phyloP scores from a whole-genome alignment of 2,329 filamentous ascomycete genomes.

The Cladosporium sp. region DNA sequence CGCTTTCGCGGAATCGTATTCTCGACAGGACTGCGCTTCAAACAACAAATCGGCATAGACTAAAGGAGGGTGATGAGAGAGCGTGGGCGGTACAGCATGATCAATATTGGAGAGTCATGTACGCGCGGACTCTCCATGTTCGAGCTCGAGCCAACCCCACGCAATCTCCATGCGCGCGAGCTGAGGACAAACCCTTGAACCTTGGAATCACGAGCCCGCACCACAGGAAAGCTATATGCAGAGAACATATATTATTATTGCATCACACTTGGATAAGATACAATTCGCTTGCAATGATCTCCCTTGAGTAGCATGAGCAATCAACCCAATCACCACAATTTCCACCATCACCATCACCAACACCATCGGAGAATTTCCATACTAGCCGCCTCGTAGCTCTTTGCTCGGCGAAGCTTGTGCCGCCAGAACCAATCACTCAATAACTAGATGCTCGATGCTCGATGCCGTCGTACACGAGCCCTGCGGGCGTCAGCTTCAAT shows the following conservation, averaged over 20 bases:
- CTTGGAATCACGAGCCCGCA: no score
- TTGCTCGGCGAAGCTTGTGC: background rate
- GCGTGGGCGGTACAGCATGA: background rate
- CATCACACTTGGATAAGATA: background rate
- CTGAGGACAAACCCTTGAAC: background rate
- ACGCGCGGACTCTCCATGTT: background rate
- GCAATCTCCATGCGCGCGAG: background rate
- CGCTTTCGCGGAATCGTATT: background rate
- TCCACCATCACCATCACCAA: background rate
- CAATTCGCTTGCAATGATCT: background rate
- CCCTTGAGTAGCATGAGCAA: background rate
- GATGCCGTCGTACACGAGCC: background rate
- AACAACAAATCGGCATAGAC: background rate
- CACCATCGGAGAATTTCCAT: background rate
- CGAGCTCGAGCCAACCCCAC: background rate
- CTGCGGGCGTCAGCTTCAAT: background rate
- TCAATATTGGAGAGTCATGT: background rate
- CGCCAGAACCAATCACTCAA: background rate
- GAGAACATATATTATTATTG: background rate
- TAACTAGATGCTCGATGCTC: background rate
- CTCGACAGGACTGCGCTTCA: background rate
- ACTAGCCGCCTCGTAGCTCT: background rate
- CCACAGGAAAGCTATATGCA: no score
- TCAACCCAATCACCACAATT: background rate
- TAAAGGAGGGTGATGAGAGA: background rate